Evolutionary conservation across 1,139 yeast genomes (phyloP).

Genomic region (Geotrichum histeridarum): DNA sequence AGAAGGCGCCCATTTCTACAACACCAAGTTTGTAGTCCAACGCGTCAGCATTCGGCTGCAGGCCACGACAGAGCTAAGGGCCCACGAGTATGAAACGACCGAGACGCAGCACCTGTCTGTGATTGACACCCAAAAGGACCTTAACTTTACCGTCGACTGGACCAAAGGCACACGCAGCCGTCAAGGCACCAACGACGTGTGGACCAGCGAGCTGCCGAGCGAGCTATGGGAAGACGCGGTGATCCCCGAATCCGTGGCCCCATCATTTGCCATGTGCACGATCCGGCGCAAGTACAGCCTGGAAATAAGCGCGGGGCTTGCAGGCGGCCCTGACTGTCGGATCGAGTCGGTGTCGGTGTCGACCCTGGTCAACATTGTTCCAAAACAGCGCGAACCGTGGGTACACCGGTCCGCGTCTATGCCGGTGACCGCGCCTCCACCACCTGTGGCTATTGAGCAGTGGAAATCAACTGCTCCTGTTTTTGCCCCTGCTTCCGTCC

Average conservation of each 20-base stretch:
- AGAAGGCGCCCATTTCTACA: slow-evolving; percentile 5
- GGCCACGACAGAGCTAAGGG: slow-evolving; percentile 29
- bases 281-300: slow-evolving; percentile 47
- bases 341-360: neutral
- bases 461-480: too few species aligned
- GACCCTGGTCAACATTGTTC: neutral
- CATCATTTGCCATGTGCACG: slow-evolving; percentile 56
- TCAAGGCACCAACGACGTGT: neutral
- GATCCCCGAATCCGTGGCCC: slow-evolving; percentile 49
- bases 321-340: slow-evolving; percentile 29
- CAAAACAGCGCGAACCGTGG: neutral
- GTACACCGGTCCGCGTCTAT: too few species aligned
- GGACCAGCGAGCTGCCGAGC: slow-evolving; percentile 26
- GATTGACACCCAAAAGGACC: neutral
- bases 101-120: slow-evolving; percentile 7
- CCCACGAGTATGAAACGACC: slow-evolving; percentile 26
- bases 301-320: slow-evolving; percentile 45
- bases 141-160: slow-evolving; percentile 4
- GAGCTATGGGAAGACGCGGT: slow-evolving; percentile 36
- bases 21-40: slow-evolving; percentile 21
- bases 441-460: too few species aligned
- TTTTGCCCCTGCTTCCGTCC: too few species aligned
- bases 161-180: slow-evolving; percentile 13
- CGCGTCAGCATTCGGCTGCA: slow-evolving; percentile 26
- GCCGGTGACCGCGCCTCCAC: too few species aligned